Conservation (phyloP, 768 basidiomycete genomes). For the Leccinum subgranulosum region DNA sequence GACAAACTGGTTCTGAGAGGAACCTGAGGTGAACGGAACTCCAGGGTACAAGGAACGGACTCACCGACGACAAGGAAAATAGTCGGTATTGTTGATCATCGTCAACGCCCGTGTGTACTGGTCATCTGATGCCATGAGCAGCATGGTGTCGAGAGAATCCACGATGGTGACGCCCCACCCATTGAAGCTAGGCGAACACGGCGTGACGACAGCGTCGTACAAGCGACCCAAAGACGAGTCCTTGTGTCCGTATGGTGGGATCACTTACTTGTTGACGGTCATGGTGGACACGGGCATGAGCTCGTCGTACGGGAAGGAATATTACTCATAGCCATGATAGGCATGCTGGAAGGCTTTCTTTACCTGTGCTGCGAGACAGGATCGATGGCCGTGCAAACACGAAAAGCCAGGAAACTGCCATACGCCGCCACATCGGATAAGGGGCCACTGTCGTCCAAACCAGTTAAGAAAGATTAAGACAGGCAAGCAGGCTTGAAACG, state of each 20-base stretch:
- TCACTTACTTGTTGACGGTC: constrained; percentile 48
- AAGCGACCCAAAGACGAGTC: not conserved
- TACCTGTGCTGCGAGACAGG: constrained; percentile 49
- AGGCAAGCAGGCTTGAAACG: constrained; percentile 11
- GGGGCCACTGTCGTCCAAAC: constrained; percentile 62
- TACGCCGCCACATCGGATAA: constrained; percentile 58
- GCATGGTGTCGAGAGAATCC: constrained; percentile 84
- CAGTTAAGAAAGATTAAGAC: constrained; percentile 17
- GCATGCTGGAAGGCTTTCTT: constrained; percentile 66
- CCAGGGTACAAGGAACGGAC: constrained; percentile 4
- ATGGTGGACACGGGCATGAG: constrained; percentile 48
- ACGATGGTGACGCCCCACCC: constrained; percentile 76
- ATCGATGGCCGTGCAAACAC: constrained; percentile 67
- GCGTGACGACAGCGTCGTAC: not conserved
- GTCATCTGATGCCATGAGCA: constrained; percentile 70
- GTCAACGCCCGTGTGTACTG: constrained; percentile 66
- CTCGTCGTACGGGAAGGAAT: constrained; percentile 64
- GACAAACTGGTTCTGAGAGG: constrained; percentile 27
- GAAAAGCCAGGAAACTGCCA: constrained; percentile 74
- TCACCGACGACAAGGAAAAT: constrained; percentile 44
- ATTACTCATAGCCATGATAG: constrained; percentile 60
- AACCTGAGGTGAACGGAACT: not conserved
- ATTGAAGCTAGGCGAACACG: constrained; percentile 52
- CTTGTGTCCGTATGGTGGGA: not conserved
- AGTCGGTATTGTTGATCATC: constrained; percentile 46